A percentile compares a stretch with the other conserved stretches of the same genome.
phyloP scores from a whole-genome alignment of 2,329 filamentous ascomycete species.

The Chaetomium sp. region DNA sequence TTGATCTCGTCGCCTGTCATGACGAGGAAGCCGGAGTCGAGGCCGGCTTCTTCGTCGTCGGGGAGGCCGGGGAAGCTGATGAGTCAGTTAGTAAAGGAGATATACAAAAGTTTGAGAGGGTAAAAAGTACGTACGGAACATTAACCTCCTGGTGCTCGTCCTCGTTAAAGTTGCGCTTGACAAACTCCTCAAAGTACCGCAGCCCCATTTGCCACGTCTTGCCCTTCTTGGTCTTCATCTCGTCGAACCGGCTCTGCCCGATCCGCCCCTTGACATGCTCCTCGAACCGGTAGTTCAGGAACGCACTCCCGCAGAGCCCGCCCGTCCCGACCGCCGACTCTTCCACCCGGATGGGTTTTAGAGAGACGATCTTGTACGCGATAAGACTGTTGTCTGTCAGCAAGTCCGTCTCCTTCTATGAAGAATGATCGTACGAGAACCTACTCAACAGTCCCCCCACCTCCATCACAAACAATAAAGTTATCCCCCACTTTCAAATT shows the following conservation, averaged over 20 bases:
- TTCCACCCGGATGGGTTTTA: slow-evolving; percentile 65
- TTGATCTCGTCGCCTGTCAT: slow-evolving; percentile 65
- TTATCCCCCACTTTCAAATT: slow-evolving; percentile 63
- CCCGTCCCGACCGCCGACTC: slow-evolving; percentile 76
- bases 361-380: slow-evolving; percentile 71
- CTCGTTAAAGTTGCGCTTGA: slow-evolving; percentile 77
- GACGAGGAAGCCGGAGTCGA: slow-evolving; percentile 71
- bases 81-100: slow-evolving; percentile 15
- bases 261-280: slow-evolving; percentile 65
- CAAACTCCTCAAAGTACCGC: slow-evolving; percentile 76
- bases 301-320: slow-evolving; percentile 69
- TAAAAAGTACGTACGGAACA: slow-evolving; percentile 51
- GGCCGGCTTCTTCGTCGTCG: slow-evolving; percentile 66
- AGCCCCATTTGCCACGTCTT: slow-evolving; percentile 77
- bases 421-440: slow-evolving; percentile 22
- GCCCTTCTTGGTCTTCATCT: slow-evolving; percentile 70
- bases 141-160: slow-evolving; percentile 73
- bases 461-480: slow-evolving; percentile 57
- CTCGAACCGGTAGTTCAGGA: slow-evolving; percentile 75
- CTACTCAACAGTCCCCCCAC: slow-evolving; percentile 61
- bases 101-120: neutral
- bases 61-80: slow-evolving; percentile 62
- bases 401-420: neutral
- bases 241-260: slow-evolving; percentile 59
- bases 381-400: slow-evolving; percentile 49